phyloP scores from a whole-genome alignment of 352 stramenopile genomes.

The Phytopythium chamaehyphon region DNA sequence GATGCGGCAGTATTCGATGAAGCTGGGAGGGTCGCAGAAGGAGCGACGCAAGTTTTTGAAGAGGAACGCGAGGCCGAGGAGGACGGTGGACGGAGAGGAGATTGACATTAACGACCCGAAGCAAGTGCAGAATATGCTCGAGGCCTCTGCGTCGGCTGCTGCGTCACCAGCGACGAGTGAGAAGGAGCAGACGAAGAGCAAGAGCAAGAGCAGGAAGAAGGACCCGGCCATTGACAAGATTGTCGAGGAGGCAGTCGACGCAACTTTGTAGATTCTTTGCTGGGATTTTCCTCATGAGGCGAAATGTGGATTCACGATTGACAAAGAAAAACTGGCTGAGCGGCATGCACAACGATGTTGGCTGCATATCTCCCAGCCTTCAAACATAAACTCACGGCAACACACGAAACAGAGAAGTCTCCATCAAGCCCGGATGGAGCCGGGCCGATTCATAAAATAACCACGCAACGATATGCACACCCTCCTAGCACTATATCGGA shows the following conservation, averaged over 20 bases:
- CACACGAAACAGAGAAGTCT: too few relatives aligned
- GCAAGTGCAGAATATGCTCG: conserved; percentile 12
- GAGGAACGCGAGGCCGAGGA: conserved; percentile 27
- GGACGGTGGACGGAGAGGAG: conserved; percentile 7
- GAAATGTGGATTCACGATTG: too few relatives aligned
- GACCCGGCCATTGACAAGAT: conserved; percentile 28
- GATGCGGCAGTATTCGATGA: conserved; percentile 73
- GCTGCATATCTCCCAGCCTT: background rate
- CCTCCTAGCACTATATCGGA: background rate
- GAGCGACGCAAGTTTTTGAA: conserved; percentile 74
- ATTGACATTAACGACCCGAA: conserved; percentile 31
- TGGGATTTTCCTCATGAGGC: too few relatives aligned
- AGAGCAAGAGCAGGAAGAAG: conserved; percentile 13
- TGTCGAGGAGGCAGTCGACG: conserved; percentile 53
- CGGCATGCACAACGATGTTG: background rate
- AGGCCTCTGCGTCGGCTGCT: background rate
- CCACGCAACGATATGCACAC: conserved; percentile 5
- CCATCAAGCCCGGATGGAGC: background rate
- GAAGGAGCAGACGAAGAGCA: conserved; percentile 9
- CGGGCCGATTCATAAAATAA: conserved; percentile 8
- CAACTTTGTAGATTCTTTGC: conserved; percentile 50
- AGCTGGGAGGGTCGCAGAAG: conserved; percentile 50
- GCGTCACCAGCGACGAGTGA: conserved; percentile 11
- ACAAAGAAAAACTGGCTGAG: too few relatives aligned
- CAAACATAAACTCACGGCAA: too few relatives aligned